A percentile compares a stretch with the other conserved stretches of the same genome.
Conservation (phyloP, 148 eudicot genomes). For the Rhododendron molle region DNA sequence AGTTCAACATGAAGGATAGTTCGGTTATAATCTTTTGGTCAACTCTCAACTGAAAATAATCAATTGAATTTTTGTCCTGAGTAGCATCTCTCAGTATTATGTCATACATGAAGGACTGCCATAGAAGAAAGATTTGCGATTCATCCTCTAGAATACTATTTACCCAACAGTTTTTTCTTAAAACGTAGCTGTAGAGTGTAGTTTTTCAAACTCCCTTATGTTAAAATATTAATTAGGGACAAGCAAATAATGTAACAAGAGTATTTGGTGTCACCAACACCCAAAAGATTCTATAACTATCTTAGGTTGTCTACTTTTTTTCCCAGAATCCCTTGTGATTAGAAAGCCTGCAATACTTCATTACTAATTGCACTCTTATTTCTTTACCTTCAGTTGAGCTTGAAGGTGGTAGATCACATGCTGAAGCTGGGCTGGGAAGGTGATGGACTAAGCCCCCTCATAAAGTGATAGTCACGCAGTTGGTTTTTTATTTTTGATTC, state of each 20-base stretch:
- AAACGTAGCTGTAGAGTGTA: not conserved
- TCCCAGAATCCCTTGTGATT: not conserved
- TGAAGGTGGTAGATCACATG: conserved; percentile 96
- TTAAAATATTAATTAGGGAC: not conserved
- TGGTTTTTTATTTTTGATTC: conserved; percentile 1
- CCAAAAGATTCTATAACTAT: not conserved
- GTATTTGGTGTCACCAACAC: not conserved
- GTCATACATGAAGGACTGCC: not conserved
- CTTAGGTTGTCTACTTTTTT: not conserved
- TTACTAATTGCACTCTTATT: conserved; percentile 1
- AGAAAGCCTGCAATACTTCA: not conserved
- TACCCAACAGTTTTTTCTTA: not conserved
- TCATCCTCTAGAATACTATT: not conserved
- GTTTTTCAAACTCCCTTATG: not conserved
- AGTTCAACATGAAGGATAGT: conserved; percentile 25
- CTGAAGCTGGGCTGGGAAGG: conserved; percentile 98
- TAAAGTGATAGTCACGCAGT: conserved; percentile 34
- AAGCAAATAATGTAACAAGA: not conserved
- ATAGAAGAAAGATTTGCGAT: not conserved
- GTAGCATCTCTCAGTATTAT: not conserved
- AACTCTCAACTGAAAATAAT: not conserved
- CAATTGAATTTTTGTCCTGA: not conserved
- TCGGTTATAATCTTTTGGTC: not conserved
- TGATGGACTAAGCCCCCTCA: conserved; percentile 67
- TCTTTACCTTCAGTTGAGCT: conserved; percentile 66